These are phyloP conservation scores for Xanthoconium stramineum DNA, from an alignment of 768 basidiomycete genomes.

Conservation along the genomic window DNA sequence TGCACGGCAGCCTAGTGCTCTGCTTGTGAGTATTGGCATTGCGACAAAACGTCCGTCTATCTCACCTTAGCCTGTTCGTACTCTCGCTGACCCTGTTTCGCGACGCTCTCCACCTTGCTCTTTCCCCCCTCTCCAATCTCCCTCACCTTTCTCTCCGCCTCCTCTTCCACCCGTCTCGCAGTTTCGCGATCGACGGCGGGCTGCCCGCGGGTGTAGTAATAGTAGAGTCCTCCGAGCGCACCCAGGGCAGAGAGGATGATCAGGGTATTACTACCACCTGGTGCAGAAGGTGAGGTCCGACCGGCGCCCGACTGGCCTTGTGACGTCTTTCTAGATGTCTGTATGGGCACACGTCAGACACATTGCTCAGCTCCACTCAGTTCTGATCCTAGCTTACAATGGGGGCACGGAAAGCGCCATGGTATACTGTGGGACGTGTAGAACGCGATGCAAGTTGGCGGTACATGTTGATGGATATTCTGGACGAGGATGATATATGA, in stretches of 20 bases:
- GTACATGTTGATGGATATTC: slow-evolving; percentile 10
- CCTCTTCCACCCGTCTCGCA: slow-evolving; percentile 34
- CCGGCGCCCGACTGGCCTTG: slow-evolving; percentile 3
- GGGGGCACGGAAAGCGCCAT: not conserved
- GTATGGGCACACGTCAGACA: not conserved
- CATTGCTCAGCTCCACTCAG: not conserved
- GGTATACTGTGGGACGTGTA: slow-evolving; percentile 13
- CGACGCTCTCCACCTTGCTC: slow-evolving; percentile 25
- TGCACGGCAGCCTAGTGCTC: slow-evolving; percentile 21
- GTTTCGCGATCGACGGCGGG: slow-evolving; percentile 19
- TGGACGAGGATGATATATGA: not conserved
- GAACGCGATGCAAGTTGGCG: slow-evolving; percentile 10
- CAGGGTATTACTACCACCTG: slow-evolving; percentile 24
- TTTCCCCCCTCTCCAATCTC: slow-evolving; percentile 30
- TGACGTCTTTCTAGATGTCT: slow-evolving; percentile 13
- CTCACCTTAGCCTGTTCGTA: slow-evolving; percentile 37
- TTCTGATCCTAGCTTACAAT: slow-evolving; percentile 5
- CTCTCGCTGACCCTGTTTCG: slow-evolving; percentile 30
- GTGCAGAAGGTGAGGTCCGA: not conserved
- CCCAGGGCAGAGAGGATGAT: slow-evolving; percentile 32
- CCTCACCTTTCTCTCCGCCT: slow-evolving; percentile 27
- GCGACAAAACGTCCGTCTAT: not conserved
- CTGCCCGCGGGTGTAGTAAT: slow-evolving; percentile 33
- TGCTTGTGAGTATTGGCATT: not conserved
- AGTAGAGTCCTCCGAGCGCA: slow-evolving; percentile 36